Evolutionary conservation across 805 yeast genomes (phyloP).

Genomic region (Cyberlindnera mississippiensis): DNA sequence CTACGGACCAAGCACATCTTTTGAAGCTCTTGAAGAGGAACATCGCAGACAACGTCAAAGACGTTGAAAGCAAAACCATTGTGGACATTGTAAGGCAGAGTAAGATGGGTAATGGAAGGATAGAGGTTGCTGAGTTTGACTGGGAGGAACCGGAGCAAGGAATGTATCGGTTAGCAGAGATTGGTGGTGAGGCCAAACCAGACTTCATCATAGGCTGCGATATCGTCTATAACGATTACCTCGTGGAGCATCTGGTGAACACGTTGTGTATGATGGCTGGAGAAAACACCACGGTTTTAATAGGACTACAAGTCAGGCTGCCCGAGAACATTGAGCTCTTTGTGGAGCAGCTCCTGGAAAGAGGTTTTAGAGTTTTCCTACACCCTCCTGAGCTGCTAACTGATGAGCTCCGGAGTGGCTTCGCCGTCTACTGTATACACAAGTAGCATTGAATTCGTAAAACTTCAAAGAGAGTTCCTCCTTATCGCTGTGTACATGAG

Average conservation of each 20-base stretch:
- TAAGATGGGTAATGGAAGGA: slow-evolving; percentile 3
- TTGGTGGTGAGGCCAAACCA: slow-evolving; percentile 25
- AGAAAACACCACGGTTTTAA: slow-evolving; percentile 31
- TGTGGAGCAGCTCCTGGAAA: slow-evolving; percentile 31
- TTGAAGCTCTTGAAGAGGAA: slow-evolving; percentile 47
- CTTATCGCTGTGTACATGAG: no score
- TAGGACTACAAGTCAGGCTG: slow-evolving; percentile 55
- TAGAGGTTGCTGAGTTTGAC: slow-evolving; percentile 52
- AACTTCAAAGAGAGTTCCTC: no score
- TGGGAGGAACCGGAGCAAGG: slow-evolving; percentile 53
- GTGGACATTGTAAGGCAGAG: slow-evolving; percentile 4
- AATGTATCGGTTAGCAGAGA: slow-evolving; percentile 18
- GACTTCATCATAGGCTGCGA: slow-evolving; percentile 60
- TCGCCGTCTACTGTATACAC: slow-evolving; percentile 38
- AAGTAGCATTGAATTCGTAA: no score
- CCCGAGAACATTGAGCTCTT: slow-evolving; percentile 46
- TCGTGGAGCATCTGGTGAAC: slow-evolving; percentile 46
- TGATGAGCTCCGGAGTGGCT: slow-evolving; percentile 37
- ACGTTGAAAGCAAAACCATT: slow-evolving; percentile 26
- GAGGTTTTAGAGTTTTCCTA: slow-evolving; percentile 33
- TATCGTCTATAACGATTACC: slow-evolving; percentile 59
- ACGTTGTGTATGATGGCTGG: slow-evolving; percentile 39
- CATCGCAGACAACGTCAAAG: slow-evolving; percentile 36
- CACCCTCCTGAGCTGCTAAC: slow-evolving; percentile 33
- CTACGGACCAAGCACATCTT: slow-evolving; percentile 56